Percentiles rank a stretch among this genome's conserved stretches.
Conservation (phyloP, 208 protist species). For the Willaertia magna region DNA sequence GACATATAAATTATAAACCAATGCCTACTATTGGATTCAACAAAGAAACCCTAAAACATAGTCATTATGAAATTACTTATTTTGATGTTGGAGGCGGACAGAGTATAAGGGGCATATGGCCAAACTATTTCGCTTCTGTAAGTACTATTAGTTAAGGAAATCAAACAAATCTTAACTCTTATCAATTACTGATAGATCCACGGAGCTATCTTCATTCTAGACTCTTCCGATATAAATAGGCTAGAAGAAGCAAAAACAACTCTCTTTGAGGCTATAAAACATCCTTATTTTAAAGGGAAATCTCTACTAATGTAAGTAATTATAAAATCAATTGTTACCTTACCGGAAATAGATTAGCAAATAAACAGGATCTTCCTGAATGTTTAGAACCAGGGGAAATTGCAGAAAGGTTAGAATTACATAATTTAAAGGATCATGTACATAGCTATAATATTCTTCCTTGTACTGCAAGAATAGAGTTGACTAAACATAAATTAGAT, state of each 20-base stretch:
- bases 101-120: background rate
- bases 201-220: conserved; percentile 7
- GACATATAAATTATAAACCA: background rate
- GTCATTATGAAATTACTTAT: conserved; percentile 8
- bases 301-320: background rate
- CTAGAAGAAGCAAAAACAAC: background rate
- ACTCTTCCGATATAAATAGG: conserved; percentile 7
- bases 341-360: background rate
- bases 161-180: background rate
- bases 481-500: background rate
- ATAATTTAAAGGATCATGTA: background rate
- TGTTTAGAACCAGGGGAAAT: background rate
- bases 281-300: background rate
- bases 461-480: background rate
- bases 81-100: conserved; percentile 7
- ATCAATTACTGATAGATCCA: background rate
- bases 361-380: background rate
- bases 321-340: background rate
- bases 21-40: conserved; percentile 14
- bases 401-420: background rate
- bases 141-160: too few relatives aligned
- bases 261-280: background rate
- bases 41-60: background rate
- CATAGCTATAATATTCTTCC: background rate
- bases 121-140: background rate